These are phyloP conservation scores for Beauveria sp. DNA, from an alignment of 2,329 filamentous ascomycete species.

Conservation along the genomic window DNA sequence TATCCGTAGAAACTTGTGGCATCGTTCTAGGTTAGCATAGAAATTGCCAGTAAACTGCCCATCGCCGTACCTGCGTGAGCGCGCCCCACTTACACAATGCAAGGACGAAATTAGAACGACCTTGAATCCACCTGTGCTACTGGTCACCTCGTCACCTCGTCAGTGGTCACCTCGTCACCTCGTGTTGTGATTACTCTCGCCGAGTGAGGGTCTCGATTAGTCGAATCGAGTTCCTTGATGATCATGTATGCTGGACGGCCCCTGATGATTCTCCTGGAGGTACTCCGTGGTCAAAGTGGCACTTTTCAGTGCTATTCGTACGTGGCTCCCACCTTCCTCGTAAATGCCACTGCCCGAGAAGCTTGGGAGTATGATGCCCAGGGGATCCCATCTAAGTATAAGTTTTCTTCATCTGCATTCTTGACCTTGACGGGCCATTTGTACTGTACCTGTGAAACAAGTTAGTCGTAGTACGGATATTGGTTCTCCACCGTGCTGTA, in stretches of 20 bases:
- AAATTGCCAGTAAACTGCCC: not conserved
- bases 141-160: too few species aligned
- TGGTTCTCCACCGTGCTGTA: not conserved
- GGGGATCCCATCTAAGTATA: not conserved
- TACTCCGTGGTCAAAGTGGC: not conserved
- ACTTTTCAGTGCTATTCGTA: not conserved
- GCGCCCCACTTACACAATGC: not conserved
- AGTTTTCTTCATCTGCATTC: not conserved
- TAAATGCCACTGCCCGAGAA: not conserved
- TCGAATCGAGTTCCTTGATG: too few species aligned
- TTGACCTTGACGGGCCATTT: not conserved
- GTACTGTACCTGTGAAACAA: not conserved
- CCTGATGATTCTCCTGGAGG: not conserved
- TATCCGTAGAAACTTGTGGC: not conserved
- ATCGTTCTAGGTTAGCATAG: not conserved
- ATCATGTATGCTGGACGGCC: not conserved
- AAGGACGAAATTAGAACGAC: constrained; percentile 1
- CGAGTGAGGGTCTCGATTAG: not conserved
- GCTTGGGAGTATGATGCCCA: too few species aligned
- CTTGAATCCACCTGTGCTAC: too few species aligned
- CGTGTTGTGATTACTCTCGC: too few species aligned
- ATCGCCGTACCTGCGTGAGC: not conserved
- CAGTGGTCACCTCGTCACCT: too few species aligned
- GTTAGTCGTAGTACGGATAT: not conserved
- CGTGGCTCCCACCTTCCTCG: not conserved